Percentiles rank a stretch among this genome's conserved stretches.
phyloP scores from a whole-genome alignment of 331 rosid genomes.

The Acacia pycnantha region DNA sequence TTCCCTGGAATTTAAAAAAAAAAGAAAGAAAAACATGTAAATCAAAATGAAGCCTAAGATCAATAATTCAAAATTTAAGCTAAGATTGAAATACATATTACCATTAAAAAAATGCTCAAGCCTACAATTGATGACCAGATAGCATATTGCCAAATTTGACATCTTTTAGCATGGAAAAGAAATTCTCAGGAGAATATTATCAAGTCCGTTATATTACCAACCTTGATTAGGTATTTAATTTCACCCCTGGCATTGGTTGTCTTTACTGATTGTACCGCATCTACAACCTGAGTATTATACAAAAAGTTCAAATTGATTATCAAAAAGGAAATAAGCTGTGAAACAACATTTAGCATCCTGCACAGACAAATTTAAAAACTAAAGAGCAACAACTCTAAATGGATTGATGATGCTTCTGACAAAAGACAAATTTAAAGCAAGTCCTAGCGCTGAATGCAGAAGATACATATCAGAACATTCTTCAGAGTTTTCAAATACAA shows the following conservation, averaged over 20 bases:
- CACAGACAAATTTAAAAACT: background rate
- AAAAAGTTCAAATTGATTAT: conserved; percentile 13
- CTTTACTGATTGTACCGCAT: conserved; percentile 87
- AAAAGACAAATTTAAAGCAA: background rate
- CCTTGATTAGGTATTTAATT: conserved; percentile 94
- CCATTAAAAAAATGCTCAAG: background rate
- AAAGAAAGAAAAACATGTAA: too few species aligned
- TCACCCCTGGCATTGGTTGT: conserved; percentile 97
- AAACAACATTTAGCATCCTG: background rate
- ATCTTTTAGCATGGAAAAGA: conserved; percentile 4
- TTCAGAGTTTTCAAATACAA: background rate
- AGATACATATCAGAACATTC: background rate
- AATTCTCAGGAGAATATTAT: background rate
- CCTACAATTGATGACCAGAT: background rate
- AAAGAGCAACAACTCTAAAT: background rate
- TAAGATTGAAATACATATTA: background rate
- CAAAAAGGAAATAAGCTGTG: background rate
- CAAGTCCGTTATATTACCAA: conserved; percentile 34
- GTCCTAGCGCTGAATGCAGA: background rate
- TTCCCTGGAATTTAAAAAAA: conserved; percentile 56
- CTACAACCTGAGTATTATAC: conserved; percentile 68
- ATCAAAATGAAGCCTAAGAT: conserved; percentile 11
- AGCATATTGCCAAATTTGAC: conserved; percentile 9
- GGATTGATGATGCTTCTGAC: background rate
- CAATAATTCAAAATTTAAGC: background rate